phyloP scores from a whole-genome alignment of 2,329 filamentous ascomycete genomes.

The Huntiella decipiens region DNA sequence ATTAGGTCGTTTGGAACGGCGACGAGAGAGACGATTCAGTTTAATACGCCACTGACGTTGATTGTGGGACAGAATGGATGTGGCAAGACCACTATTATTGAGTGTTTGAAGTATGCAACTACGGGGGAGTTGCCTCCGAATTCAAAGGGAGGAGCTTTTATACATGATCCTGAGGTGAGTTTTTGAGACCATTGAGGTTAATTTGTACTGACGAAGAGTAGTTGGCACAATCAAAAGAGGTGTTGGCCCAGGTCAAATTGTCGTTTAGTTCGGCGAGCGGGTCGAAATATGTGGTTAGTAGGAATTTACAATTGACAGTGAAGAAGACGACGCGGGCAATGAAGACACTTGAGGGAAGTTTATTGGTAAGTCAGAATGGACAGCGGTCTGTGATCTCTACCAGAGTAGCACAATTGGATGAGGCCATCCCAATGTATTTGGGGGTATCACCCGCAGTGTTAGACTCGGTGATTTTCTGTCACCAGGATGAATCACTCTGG shows the following conservation, averaged over 20 bases:
- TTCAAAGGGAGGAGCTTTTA: conserved; percentile 76
- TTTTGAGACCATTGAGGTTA: no score
- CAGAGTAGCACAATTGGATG: conserved; percentile 61
- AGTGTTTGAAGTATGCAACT: conserved; percentile 94
- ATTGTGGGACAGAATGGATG: conserved; percentile 97
- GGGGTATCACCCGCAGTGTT: conserved; percentile 81
- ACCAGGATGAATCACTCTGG: conserved; percentile 96
- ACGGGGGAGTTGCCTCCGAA: conserved; percentile 87
- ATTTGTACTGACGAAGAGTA: conserved; percentile 1
- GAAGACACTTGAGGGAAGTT: conserved; percentile 68
- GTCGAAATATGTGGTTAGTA: conserved; percentile 61
- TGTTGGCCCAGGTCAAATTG: conserved; percentile 79
- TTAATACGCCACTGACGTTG: conserved; percentile 77
- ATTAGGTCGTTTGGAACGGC: conserved; percentile 69
- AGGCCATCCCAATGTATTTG: conserved; percentile 65
- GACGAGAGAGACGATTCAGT: conserved; percentile 60
- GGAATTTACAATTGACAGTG: conserved; percentile 69
- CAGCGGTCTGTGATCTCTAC: conserved; percentile 65
- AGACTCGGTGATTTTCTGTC: conserved; percentile 93
- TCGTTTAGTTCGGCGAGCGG: conserved; percentile 66
- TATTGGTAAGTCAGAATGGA: conserved; percentile 59
- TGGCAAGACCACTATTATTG: conserved; percentile 96
- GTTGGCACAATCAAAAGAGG: conserved; percentile 38
- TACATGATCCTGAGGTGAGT: conserved; percentile 78
- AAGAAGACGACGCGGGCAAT: conserved; percentile 60